Base-by-base conservation (phyloP, 257 asterid genomes). In the Solanum chiquidenum region DNA sequence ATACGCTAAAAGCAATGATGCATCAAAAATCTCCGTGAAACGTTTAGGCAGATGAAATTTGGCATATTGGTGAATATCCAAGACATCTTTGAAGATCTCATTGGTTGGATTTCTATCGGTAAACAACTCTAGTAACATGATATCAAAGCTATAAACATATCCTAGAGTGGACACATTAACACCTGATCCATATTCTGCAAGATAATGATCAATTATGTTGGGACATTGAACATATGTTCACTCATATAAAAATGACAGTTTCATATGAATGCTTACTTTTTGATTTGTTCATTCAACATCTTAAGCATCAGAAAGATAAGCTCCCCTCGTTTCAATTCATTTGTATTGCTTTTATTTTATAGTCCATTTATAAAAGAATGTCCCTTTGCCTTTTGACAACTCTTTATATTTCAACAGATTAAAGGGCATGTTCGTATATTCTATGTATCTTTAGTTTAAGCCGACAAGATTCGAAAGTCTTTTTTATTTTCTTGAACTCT, bases 131-230 rank as follows among this genome's bases (percentile, higher is more conserved):
- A 92, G 69, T 91, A 92, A 86, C 60, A 94, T 90, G 49, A 93
- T 90, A 66, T 93, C 96, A 84, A 84, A 93, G 86, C 93, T 91
- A 69, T 94, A 90, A 13, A 92, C 91, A 68, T 94, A 94, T 86
- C 95, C 95, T 1, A 68, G 76, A 14, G 79, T 85, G 11, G 94
- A 91, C 9, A 37, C 89, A 8, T 83, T 60, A 31, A 72, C 86
- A 66, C 93, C 94, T 90, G 91, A 89, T 75, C 93, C 95, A 80
- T 93, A 91, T 87, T 93, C 91, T 93, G 88, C 83, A 91, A 31
- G 3, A 66, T 71, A 71, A 71, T 16, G 12, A 71, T 33, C 35
- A 25, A 27, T 27, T 66, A 29, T 68, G 75, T 13, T 27, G 75
- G 75, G 75, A 68, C 75, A 68, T 5, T 25, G 33, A 64, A 46